Percentiles rank a stretch among this genome's conserved stretches.
phyloP scores from a whole-genome alignment of 2,329 filamentous ascomycete species.

The Cladosporium sp. region DNA sequence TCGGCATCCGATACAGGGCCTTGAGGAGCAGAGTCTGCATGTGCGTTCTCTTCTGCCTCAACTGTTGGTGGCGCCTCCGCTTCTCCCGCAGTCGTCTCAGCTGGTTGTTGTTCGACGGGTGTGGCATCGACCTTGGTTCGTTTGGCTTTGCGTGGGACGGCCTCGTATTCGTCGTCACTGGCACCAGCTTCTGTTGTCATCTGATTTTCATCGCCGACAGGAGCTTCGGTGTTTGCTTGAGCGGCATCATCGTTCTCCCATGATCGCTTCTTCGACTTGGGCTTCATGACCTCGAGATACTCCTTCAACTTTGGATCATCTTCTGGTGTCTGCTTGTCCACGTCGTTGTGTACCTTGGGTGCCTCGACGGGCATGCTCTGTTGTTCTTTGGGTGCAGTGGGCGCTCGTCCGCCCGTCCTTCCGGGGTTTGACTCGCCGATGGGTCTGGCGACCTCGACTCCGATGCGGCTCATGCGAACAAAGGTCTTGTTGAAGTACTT shows the following conservation, averaged over 20 bases:
- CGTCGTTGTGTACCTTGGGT: neutral
- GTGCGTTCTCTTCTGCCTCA: neutral
- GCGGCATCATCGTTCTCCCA: slow-evolving; percentile 16
- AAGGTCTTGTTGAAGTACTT: slow-evolving; percentile 96
- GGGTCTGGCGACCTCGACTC: slow-evolving; percentile 82
- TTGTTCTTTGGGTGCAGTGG: slow-evolving; percentile 10
- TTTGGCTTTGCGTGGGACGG: slow-evolving; percentile 53
- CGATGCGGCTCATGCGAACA: slow-evolving; percentile 92
- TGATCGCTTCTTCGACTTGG: slow-evolving; percentile 46
- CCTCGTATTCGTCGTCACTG: slow-evolving; percentile 72
- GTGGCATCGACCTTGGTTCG: slow-evolving; percentile 22
- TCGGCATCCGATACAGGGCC: slow-evolving; percentile 71
- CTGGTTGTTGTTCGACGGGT: neutral
- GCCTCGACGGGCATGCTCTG: neutral
- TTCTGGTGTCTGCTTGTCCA: slow-evolving; percentile 40
- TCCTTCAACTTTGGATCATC: slow-evolving; percentile 81
- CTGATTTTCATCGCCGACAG: slow-evolving; percentile 25
- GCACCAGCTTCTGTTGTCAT: neutral
- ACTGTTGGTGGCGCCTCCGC: neutral
- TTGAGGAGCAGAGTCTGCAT: neutral
- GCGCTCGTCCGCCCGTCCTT: slow-evolving; percentile 7
- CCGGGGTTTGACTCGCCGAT: slow-evolving; percentile 50
- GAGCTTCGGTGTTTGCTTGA: neutral
- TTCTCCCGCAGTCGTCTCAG: neutral
- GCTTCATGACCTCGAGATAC: slow-evolving; percentile 80